Conservation (phyloP, 2,329 filamentous ascomycete species). For the Aspergillus sp. region DNA sequence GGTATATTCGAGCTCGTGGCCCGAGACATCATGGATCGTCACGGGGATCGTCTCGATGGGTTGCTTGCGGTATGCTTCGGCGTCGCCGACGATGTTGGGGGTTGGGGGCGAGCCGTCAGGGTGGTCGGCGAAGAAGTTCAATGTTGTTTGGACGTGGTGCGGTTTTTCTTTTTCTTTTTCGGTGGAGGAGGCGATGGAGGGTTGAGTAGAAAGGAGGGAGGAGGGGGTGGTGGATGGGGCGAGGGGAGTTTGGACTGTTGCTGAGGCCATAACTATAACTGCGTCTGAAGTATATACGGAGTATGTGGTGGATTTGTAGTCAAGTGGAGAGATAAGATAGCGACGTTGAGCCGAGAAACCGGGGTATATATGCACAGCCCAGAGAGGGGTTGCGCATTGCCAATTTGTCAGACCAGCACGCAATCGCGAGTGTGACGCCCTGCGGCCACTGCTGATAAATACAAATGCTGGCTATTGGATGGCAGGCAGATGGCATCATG, state of each 20-base stretch:
- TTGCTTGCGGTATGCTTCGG: constrained; percentile 46
- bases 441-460: constrained; percentile 38
- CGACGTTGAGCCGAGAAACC: not conserved
- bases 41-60: constrained; percentile 45
- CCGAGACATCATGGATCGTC: constrained; percentile 48
- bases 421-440: constrained; percentile 28
- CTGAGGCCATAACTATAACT: constrained; percentile 33
- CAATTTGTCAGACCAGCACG: constrained; percentile 43
- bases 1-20: constrained; percentile 48
- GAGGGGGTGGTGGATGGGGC: constrained; percentile 5
- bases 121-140: constrained; percentile 54
- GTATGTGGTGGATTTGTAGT: not conserved
- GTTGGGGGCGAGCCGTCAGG: constrained; percentile 50
- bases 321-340: not conserved
- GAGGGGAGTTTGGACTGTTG: constrained; percentile 31
- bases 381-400: constrained; percentile 25
- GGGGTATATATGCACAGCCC: not conserved
- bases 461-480: constrained; percentile 11
- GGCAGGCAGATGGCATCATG: not conserved
- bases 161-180: too few relatives aligned
- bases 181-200: too few relatives aligned
- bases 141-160: constrained; percentile 46
- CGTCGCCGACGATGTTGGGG: constrained; percentile 39
- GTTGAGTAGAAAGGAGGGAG: constrained; percentile 19
- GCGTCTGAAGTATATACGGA: not conserved